These are phyloP conservation scores for Hordeum marinum DNA, from an alignment of 176 grass and related monocot genomes.

Conservation along the genomic window DNA sequence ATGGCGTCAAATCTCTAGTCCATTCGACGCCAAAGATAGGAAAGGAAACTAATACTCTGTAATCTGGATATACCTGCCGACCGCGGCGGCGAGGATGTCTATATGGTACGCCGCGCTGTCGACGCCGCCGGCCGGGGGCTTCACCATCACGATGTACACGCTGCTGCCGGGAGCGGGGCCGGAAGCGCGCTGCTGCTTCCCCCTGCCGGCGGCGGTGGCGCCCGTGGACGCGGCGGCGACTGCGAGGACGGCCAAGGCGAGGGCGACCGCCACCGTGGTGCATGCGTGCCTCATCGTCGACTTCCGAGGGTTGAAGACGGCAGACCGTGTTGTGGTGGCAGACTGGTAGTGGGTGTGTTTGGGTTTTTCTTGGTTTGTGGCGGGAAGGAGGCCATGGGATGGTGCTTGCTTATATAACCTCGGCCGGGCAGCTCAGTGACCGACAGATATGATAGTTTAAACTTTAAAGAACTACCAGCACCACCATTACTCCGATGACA, in stretches of 20 bases:
- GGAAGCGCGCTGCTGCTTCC: not conserved
- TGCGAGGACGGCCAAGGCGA: not conserved
- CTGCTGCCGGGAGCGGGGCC: not conserved
- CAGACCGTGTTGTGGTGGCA: not conserved
- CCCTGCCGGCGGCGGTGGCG: not conserved
- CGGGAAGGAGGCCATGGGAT: constrained; percentile 18
- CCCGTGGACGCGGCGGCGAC: not conserved
- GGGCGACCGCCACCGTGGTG: not conserved
- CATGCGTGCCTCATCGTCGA: not conserved
- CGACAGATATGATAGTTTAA: not conserved
- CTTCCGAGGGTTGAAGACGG: not conserved
- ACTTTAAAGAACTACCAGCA: not conserved
- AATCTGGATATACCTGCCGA: constrained; percentile 24
- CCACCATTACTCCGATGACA: not conserved
- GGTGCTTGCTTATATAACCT: not conserved
- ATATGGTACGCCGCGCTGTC: constrained; percentile 14
- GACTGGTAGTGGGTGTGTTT: not conserved
- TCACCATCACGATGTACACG: constrained; percentile 45
- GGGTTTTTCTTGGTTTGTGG: constrained; percentile 4
- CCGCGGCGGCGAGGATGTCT: constrained; percentile 34
- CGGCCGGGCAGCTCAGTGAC: no score
- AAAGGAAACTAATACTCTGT: not conserved
- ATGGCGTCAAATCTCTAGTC: not conserved
- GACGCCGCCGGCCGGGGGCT: not conserved
- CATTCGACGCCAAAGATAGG: not conserved